Evolutionary conservation across 495 filamentous ascomycete species (phyloP), one percentile per base, ranked within the genome.

Genomic region (Chaetomium cochliodes): DNA sequence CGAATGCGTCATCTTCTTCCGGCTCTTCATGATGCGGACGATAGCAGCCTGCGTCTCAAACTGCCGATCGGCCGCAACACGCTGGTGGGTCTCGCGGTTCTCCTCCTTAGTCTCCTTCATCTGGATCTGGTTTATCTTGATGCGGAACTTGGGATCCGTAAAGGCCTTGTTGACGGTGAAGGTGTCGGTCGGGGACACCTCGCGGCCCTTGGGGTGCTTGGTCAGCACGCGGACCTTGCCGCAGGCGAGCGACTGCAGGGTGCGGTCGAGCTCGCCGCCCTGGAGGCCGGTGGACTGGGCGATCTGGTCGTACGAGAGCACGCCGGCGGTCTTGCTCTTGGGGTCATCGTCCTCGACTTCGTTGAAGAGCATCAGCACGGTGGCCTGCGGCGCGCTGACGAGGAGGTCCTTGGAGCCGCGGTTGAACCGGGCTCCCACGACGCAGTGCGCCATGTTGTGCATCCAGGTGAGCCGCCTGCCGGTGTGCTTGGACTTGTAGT

Each of bases 41-140:
- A 99, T 93, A 1, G 96, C 96, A 16, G 94, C 96, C 75, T 99
- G 96, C 0, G 92, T 96, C 80, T 99, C 94, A 67, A 92, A 96
- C 70, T 96, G 90, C 26, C 94, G 81, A 70, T 99, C 96, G 33
- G 88, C 88, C 2, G 88, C 88, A 0, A 98, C 92, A 5, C 90
- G 82, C 76, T 96, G 89, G 73, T 97, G 92, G 2, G 92, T 98
- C 69, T 89, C 90, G 74, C 92, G 88, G 74, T 97, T 96, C 79
- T 99, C 94, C 67, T 82, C 78, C 58, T 78, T 79, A 2, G 96
- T 98, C 78, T 98, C 96, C 74, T 93, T 93, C 54, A 97, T 83
- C 77, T 99, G 96, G 64, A 99, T 92, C 76, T 96, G 91, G 77
- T 98, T 98, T 81, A 98, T 97, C 80, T 99, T 98, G 77, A 99